These are phyloP conservation scores for Cyclotella kingstonii DNA, from an alignment of 108 stramenopile genomes.

Conservation along the genomic window DNA sequence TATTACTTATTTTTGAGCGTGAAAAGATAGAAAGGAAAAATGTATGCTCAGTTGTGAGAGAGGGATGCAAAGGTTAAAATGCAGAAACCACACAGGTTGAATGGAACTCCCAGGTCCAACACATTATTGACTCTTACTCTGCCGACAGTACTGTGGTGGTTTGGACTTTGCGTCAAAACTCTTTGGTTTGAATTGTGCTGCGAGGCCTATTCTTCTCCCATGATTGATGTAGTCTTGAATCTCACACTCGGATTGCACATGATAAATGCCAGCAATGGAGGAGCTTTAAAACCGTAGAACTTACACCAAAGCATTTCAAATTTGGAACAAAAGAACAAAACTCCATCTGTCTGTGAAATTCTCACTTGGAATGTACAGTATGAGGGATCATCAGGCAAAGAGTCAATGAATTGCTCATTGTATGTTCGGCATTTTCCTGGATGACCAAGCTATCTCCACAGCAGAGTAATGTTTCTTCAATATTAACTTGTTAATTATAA, in stretches of 20 bases:
- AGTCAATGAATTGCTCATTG: too few species aligned
- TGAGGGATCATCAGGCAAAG: too few species aligned
- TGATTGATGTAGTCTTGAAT: constrained; percentile 92
- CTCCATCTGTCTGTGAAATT: too few species aligned
- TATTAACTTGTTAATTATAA: too few species aligned
- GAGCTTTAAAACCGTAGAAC: constrained; percentile 94
- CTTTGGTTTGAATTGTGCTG: constrained; percentile 94
- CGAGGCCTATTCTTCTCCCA: constrained; percentile 51
- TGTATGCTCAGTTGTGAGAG: constrained; percentile 11
- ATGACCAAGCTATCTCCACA: too few species aligned
- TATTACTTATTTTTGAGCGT: background rate
- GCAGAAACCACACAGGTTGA: constrained; percentile 85
- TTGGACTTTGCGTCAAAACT: constrained; percentile 93
- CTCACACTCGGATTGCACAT: constrained; percentile 93
- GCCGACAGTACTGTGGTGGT: constrained; percentile 86
- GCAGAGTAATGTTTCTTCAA: too few species aligned
- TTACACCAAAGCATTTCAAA: too few species aligned
- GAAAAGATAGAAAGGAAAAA: background rate
- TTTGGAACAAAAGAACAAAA: too few species aligned
- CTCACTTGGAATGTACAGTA: too few species aligned
- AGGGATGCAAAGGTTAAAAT: constrained; percentile 46
- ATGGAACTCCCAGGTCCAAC: constrained; percentile 96
- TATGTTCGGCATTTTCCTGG: too few species aligned
- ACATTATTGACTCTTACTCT: constrained; percentile 90
- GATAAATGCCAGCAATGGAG: constrained; percentile 92